These are phyloP conservation scores for Tylopilus plumbeoviolaceoides DNA, from an alignment of 768 basidiomycete genomes.

Conservation along the genomic window DNA sequence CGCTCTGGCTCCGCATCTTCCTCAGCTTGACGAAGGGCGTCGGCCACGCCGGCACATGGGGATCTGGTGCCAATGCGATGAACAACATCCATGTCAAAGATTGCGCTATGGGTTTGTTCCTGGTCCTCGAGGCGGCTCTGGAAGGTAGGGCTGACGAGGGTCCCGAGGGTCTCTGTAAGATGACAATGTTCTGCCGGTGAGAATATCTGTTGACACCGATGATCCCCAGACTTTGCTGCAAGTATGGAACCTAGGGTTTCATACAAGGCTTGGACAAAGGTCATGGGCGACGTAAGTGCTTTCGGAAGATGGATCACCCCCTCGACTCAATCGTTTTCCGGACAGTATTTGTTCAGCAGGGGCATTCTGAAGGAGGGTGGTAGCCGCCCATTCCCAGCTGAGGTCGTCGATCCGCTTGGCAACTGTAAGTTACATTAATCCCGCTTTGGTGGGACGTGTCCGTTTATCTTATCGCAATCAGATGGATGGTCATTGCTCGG, in stretches of 20 bases:
- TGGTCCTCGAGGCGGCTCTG: slow-evolving; percentile 37
- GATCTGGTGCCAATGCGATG: slow-evolving; percentile 36
- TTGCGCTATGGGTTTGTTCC: slow-evolving; percentile 31
- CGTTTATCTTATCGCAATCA: slow-evolving; percentile 10
- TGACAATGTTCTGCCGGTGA: no score
- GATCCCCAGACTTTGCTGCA: slow-evolving; percentile 32
- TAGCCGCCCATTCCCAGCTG: slow-evolving; percentile 30
- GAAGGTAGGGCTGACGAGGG: slow-evolving; percentile 41
- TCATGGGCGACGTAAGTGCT: slow-evolving; percentile 36
- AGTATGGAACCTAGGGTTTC: slow-evolving; percentile 29
- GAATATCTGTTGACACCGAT: neutral
- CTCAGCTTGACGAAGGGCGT: slow-evolving; percentile 28
- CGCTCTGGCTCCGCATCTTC: slow-evolving; percentile 36
- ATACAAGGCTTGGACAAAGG: slow-evolving; percentile 29
- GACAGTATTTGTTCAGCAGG: slow-evolving; percentile 32
- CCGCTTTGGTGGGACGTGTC: neutral
- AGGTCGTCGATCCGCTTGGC: slow-evolving; percentile 35
- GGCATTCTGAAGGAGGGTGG: slow-evolving; percentile 33
- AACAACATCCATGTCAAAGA: slow-evolving; percentile 41
- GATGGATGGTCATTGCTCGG: slow-evolving; percentile 41
- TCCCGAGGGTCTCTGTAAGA: slow-evolving; percentile 39
- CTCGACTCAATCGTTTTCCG: neutral
- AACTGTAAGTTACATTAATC: slow-evolving; percentile 31
- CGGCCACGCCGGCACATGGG: slow-evolving; percentile 42
- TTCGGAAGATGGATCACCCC: neutral